Percentiles rank a stretch among this genome's conserved stretches.
Conservation (phyloP, 2,329 filamentous ascomycete species). For the Colletotrichum agaves region DNA sequence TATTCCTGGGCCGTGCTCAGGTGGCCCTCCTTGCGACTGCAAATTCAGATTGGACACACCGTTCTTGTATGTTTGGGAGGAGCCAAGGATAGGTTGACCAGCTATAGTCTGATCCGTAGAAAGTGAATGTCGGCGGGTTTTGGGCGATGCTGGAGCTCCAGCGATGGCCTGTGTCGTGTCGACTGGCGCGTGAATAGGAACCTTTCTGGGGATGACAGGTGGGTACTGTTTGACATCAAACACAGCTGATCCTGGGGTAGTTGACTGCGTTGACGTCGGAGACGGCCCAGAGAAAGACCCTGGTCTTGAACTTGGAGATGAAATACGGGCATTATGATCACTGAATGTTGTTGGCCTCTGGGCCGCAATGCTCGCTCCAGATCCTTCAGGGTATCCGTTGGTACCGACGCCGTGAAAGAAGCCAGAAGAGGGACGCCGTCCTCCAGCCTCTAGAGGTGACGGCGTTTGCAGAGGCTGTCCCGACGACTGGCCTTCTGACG, state of each 20-base stretch:
- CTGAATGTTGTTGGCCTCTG: neutral
- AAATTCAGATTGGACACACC: neutral
- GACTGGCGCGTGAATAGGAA: neutral
- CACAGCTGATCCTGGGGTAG: neutral
- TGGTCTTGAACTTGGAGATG: conserved; percentile 4
- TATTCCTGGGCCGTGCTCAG: neutral
- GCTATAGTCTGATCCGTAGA: neutral
- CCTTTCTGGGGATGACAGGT: conserved; percentile 25
- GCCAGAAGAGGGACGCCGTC: conserved; percentile 25
- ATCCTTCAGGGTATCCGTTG: neutral
- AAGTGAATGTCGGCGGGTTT: conserved; percentile 21
- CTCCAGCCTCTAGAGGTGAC: conserved; percentile 43
- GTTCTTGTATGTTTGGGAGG: neutral
- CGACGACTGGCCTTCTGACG: conserved; percentile 43
- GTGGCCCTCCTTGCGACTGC: neutral
- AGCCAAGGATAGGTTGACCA: neutral
- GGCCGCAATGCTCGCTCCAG: neutral
- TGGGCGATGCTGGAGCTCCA: neutral
- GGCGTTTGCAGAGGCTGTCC: conserved; percentile 42
- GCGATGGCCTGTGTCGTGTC: neutral
- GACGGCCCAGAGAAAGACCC: conserved; percentile 23
- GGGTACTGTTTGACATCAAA: neutral
- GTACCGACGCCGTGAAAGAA: conserved; percentile 35
- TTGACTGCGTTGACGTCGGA: neutral
- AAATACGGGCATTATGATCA: conserved; percentile 11